Base-by-base conservation (phyloP, 768 basidiomycete genomes). In the Dendrothele bispora region DNA sequence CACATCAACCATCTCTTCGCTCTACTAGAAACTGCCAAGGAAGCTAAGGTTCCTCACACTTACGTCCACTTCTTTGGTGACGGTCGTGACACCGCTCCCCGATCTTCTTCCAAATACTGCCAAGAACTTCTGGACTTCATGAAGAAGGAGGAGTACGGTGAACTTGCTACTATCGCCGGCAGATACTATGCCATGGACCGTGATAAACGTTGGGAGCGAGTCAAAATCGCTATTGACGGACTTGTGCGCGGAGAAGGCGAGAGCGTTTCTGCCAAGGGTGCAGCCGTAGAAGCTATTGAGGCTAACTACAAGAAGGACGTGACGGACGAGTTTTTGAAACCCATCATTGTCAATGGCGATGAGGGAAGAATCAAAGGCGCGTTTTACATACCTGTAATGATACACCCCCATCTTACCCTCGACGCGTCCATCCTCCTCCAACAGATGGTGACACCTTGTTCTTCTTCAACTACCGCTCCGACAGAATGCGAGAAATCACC, bases 161-260 rank as follows among this genome's bases (percentile, higher is more conserved):
- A 89, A 62, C 70, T 98, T 39, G 85, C 90, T 5, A 94, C 92
- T 6, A 76, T 95, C 41, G 72, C 94, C 34, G 94, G 93, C 5
- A 71, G 95, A 43, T 98, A 98, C 76, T 98, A 95, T 56, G 94
- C 92, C 26, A 95, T 95, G 93, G 94, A 95, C 69, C 83, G 92
- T 30, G 93, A 95, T 66, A 95, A 95, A 77, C 83, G 94, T 39
- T 98, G 94, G 94, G 94, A 98, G 64, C 79, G 94, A 28, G 66
- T 98, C 62, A 91, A 92, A 76, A 75, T 91, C 52, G 94, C 94
- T 4, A 77, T 95, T 1, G 92, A 95, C 30, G 90, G 84, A 3
- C 78, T 98, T 36, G 79, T 92, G 5, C 74, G 79, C 32, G 93
- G 93, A 6, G 84, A 82, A 40, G 75, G 76, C 15, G 73, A 80